Conservation (phyloP, 1,139 yeast genomes). For the Barnettozyma hawaiiensis region DNA sequence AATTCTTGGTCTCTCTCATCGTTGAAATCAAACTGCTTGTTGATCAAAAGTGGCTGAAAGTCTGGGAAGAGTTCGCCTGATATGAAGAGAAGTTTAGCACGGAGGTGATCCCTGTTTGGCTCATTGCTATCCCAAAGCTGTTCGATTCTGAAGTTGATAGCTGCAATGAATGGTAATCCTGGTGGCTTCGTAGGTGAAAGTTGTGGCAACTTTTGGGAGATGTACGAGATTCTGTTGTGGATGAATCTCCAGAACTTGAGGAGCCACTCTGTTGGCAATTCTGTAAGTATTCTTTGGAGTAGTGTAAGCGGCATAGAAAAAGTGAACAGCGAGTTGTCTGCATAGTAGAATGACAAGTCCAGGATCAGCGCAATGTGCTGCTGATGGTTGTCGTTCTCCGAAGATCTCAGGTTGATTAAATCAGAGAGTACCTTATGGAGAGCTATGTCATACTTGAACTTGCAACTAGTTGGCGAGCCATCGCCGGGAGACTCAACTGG, state of each 20-base stretch:
- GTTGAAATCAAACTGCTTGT: slow-evolving; percentile 16
- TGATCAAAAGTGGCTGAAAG: slow-evolving; percentile 11
- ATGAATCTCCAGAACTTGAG: slow-evolving; percentile 21
- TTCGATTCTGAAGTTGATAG: slow-evolving; percentile 16
- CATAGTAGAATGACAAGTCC: slow-evolving; percentile 17
- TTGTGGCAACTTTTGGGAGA: slow-evolving; percentile 7
- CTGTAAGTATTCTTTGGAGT: slow-evolving; percentile 9
- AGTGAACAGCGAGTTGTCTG: slow-evolving; percentile 6
- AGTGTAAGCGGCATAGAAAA: slow-evolving; percentile 15
- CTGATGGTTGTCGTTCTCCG: slow-evolving; percentile 13
- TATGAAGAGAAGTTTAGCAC: slow-evolving; percentile 15
- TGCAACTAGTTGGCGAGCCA: not conserved
- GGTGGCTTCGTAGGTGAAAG: slow-evolving; percentile 12
- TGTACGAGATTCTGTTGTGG: slow-evolving; percentile 10
- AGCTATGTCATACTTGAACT: slow-evolving; percentile 11
- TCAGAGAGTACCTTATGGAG: slow-evolving; percentile 9
- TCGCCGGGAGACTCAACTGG: not conserved
- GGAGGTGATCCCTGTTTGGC: slow-evolving; percentile 16
- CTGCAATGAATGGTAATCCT: slow-evolving; percentile 13
- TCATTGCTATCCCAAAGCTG: slow-evolving; percentile 15
- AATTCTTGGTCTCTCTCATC: slow-evolving; percentile 13
- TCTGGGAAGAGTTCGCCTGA: slow-evolving; percentile 15
- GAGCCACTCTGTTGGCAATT: slow-evolving; percentile 15
- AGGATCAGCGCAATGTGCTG: slow-evolving; percentile 15
- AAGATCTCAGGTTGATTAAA: slow-evolving; percentile 10